Evolutionary conservation across 78 protist species (phyloP).

Genomic region (Dictyostelium firmibasis): DNA sequence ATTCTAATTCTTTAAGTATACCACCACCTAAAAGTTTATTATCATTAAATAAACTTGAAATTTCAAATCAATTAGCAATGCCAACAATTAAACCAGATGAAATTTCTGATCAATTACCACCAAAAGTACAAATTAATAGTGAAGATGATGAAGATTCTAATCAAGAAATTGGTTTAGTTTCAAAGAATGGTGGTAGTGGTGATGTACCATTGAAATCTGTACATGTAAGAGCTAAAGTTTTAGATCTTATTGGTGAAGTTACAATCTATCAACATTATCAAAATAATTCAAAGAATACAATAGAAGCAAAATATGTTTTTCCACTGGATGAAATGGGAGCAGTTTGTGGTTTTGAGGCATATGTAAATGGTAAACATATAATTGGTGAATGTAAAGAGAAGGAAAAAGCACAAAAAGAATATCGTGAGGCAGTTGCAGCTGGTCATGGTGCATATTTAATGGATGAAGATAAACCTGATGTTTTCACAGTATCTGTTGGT

Average conservation of each 20-base stretch:
- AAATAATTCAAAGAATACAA: slow-evolving; percentile 15
- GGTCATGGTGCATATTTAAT: slow-evolving; percentile 91
- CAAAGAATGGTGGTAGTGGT: neutral
- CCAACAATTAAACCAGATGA: neutral
- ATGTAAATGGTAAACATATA: slow-evolving; percentile 83
- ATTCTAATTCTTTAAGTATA: neutral
- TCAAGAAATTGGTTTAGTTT: slow-evolving; percentile 16
- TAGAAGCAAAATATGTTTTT: slow-evolving; percentile 90
- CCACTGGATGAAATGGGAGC: slow-evolving; percentile 93
- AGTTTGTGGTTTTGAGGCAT: slow-evolving; percentile 92
- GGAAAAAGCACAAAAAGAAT: slow-evolving; percentile 87
- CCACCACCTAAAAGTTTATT: neutral
- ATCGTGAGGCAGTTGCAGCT: slow-evolving; percentile 70
- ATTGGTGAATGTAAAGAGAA: slow-evolving; percentile 91
- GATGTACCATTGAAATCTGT: slow-evolving; percentile 62
- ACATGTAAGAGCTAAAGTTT: slow-evolving; percentile 53
- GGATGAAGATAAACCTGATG: slow-evolving; percentile 89
- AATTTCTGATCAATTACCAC: neutral
- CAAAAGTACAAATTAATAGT: neutral
- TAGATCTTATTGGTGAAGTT: slow-evolving; percentile 87
- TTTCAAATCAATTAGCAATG: neutral
- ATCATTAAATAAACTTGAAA: neutral
- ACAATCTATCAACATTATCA: slow-evolving; percentile 82
- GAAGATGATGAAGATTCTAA: neutral
- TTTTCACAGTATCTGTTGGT: slow-evolving; percentile 90